Conservation (phyloP, 768 basidiomycete genomes). For the Boletus edulis region DNA sequence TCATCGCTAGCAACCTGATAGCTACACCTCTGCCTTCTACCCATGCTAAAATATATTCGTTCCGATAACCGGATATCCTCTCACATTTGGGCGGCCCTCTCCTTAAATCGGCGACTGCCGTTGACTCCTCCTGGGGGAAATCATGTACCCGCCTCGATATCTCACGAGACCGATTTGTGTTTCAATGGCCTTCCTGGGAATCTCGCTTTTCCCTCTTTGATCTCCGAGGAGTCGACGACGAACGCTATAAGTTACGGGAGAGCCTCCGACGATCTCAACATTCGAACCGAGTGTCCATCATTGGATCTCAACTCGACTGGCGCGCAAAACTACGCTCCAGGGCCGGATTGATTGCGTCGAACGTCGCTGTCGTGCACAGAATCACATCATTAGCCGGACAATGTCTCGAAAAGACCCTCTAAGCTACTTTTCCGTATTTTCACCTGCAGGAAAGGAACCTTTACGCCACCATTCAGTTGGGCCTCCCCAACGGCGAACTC, state of each 20-base stretch:
- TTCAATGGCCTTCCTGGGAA: slow-evolving; percentile 14
- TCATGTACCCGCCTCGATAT: slow-evolving; percentile 18
- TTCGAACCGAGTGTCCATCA: slow-evolving; percentile 4
- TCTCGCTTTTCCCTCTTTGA: slow-evolving; percentile 9
- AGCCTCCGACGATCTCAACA: slow-evolving; percentile 11
- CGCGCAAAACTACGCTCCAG: slow-evolving; percentile 5
- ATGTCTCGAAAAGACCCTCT: slow-evolving; percentile 1
- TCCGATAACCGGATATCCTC: slow-evolving; percentile 1
- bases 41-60: slow-evolving; percentile 2
- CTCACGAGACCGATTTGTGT: slow-evolving; percentile 21
- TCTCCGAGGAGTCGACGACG: slow-evolving; percentile 27
- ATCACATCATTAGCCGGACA: background rate
- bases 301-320: slow-evolving; percentile 1
- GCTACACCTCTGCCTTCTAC: background rate
- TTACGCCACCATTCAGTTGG: slow-evolving; percentile 1
- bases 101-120: slow-evolving; percentile 17
- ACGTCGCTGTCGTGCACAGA: slow-evolving; percentile 5
- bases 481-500: background rate
- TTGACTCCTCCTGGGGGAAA: slow-evolving; percentile 11
- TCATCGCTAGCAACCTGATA: background rate
- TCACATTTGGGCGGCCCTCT: background rate
- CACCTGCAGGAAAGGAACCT: background rate
- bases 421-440: background rate
- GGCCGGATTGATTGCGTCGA: slow-evolving; percentile 18
- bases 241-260: slow-evolving; percentile 7